Conservation (phyloP, 116 monocot genomes). For the Zostera marina region DNA sequence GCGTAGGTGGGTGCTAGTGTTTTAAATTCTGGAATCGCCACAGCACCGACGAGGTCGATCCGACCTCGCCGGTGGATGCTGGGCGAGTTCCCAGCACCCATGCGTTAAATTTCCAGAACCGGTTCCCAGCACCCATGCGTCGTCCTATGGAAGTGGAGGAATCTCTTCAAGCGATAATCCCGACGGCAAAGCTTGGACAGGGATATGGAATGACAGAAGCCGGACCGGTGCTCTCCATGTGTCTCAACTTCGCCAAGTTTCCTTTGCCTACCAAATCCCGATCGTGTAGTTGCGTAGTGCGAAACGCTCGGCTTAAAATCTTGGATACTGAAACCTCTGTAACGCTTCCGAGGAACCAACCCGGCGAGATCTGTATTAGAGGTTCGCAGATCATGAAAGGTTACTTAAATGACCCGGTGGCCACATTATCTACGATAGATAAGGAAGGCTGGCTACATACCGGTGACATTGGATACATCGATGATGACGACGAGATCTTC, state of each 20-base stretch:
- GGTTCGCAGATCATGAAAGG: conserved; percentile 90
- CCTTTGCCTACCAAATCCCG: conserved; percentile 44
- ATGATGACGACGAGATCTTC: conserved; percentile 51
- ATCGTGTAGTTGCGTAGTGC: conserved; percentile 60
- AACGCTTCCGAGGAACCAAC: conserved; percentile 41
- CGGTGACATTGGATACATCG: conserved; percentile 36
- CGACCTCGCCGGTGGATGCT: no score
- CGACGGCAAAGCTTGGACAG: no score
- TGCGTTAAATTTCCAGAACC: no score
- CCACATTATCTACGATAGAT: conserved; percentile 32
- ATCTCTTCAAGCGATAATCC: no score
- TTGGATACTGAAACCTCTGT: conserved; percentile 58
- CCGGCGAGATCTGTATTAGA: conserved; percentile 81
- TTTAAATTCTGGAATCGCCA: no score
- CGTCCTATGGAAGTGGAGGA: no score
- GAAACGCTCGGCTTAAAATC: conserved; percentile 75
- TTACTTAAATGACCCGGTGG: conserved; percentile 30
- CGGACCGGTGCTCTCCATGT: conserved; percentile 81
- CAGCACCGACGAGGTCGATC: no score
- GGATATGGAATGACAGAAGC: conserved; percentile 96
- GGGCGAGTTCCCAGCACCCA: no score
- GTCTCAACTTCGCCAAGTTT: conserved; percentile 60
- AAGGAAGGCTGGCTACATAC: conserved; percentile 36
- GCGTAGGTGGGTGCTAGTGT: no score
- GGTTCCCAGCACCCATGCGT: no score